phyloP scores from a whole-genome alignment of 345 rosid species.

The Arabis hirsuta region DNA sequence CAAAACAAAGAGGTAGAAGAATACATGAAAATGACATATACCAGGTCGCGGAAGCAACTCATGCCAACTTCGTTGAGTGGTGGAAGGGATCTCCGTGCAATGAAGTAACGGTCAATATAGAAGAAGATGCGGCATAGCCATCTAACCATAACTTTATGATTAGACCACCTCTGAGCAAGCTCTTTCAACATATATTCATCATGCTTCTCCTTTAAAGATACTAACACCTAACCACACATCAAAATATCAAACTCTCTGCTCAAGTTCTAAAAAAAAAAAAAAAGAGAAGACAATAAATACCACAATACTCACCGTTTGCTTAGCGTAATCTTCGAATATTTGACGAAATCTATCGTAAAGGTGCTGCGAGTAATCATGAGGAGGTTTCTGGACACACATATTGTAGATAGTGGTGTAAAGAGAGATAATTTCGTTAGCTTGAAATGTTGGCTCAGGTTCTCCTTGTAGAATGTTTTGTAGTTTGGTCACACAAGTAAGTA shows the following conservation, averaged over 20 bases:
- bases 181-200: constrained; percentile 75
- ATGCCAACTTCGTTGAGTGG: constrained; percentile 64
- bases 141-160: constrained; percentile 70
- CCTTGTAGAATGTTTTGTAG: constrained; percentile 68
- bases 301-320: constrained; percentile 44
- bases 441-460: constrained; percentile 47
- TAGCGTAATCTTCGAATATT: constrained; percentile 53
- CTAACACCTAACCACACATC: constrained; percentile 41
- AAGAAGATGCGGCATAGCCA: constrained; percentile 70
- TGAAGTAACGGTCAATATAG: constrained; percentile 75
- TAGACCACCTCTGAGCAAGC: constrained; percentile 67
- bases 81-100: constrained; percentile 52
- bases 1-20: background rate
- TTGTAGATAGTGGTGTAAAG: constrained; percentile 68
- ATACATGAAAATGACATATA: constrained; percentile 1
- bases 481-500: constrained; percentile 62
- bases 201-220: constrained; percentile 59
- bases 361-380: constrained; percentile 61
- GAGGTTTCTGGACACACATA: constrained; percentile 77
- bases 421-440: constrained; percentile 51
- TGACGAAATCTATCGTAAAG: constrained; percentile 63
- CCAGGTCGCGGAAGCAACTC: constrained; percentile 56
- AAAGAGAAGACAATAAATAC: too few relatives aligned
- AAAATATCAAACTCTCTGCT: background rate
- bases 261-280: too few relatives aligned